Evolutionary conservation across 2,329 filamentous ascomycete genomes (phyloP).

Genomic region (Penicillium sp.): DNA sequence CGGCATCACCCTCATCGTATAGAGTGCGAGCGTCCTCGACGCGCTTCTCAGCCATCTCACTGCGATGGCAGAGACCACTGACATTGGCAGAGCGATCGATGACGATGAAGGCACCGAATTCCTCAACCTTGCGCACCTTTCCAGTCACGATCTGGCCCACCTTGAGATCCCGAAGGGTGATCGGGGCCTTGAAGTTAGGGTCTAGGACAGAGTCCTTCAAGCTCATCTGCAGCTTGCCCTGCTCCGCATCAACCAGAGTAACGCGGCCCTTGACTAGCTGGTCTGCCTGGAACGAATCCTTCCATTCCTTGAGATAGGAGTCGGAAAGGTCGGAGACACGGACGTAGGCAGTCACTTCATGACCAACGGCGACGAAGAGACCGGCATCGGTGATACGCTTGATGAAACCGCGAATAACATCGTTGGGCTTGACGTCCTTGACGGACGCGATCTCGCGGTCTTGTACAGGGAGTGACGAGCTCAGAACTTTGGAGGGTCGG

Average conservation of each 20-base stretch:
- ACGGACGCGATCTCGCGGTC: constrained; percentile 76
- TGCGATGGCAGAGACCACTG: constrained; percentile 89
- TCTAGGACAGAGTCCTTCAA: constrained; percentile 84
- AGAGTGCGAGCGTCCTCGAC: constrained; percentile 85
- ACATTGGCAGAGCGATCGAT: constrained; percentile 85
- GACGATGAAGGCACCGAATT: constrained; percentile 93
- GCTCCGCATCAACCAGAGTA: constrained; percentile 66
- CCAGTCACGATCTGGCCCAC: constrained; percentile 82
- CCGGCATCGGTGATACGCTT: constrained; percentile 89
- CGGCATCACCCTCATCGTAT: constrained; percentile 86
- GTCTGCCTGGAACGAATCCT: constrained; percentile 80
- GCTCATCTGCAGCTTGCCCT: constrained; percentile 78
- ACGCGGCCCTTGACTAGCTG: constrained; percentile 90
- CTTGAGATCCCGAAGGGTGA: constrained; percentile 76
- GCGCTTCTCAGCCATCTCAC: constrained; percentile 82
- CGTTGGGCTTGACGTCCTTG: constrained; percentile 72
- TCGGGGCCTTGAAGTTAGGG: constrained; percentile 70
- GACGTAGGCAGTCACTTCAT: constrained; percentile 77
- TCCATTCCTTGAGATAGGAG: constrained; percentile 92
- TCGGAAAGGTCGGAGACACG: constrained; percentile 89
- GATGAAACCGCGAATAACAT: constrained; percentile 86
- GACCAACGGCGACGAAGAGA: constrained; percentile 81
- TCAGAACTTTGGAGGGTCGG: constrained; percentile 84
- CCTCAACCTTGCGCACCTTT: constrained; percentile 88
- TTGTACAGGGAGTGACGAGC: constrained; percentile 76